phyloP scores from a whole-genome alignment of 2,329 filamentous ascomycete species.

The Pyrenochaeta sp. region DNA sequence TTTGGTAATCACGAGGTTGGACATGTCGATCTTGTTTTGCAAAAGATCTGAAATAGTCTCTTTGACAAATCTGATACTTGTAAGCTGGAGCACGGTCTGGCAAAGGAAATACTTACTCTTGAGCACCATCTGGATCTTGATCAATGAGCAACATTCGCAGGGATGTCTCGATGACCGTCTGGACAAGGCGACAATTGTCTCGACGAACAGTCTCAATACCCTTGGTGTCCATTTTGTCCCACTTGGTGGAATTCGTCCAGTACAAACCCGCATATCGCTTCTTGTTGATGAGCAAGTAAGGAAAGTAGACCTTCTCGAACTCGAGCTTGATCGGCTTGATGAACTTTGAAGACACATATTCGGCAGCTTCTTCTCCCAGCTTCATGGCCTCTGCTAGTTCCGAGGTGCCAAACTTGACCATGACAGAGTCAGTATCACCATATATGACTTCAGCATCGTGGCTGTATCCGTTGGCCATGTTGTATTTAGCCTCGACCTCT shows the following conservation, averaged over 20 bases:
- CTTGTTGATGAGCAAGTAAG: constrained; percentile 99
- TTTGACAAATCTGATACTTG: constrained; percentile 80
- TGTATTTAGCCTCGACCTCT: constrained; percentile 92
- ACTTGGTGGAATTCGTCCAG: constrained; percentile 94
- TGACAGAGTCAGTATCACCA: constrained; percentile 98
- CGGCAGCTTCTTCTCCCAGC: constrained; percentile 89
- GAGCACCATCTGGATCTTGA: constrained; percentile 84
- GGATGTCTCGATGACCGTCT: constrained; percentile 97
- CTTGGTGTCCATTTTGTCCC: constrained; percentile 99
- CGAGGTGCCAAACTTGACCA: constrained; percentile 96
- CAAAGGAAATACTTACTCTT: constrained; percentile 72
- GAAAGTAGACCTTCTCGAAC: constrained; percentile 99
- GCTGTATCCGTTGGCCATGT: constrained; percentile 89
- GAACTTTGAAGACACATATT: constrained; percentile 90
- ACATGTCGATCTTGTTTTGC: constrained; percentile 99
- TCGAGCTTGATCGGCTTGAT: constrained; percentile 97
- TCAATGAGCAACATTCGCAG: constrained; percentile 96
- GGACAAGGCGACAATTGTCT: constrained; percentile 94
- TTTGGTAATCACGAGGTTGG: constrained; percentile 98
- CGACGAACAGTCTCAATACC: constrained; percentile 97
- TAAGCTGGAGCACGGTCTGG: constrained; percentile 48
- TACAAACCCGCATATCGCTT: constrained; percentile 98
- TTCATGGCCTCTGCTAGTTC: constrained; percentile 92
- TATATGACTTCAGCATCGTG: constrained; percentile 98
- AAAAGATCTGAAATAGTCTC: constrained; percentile 92